These are phyloP conservation scores for Clathrospora elynae DNA, from an alignment of 2,329 filamentous ascomycete species.

Conservation along the genomic window DNA sequence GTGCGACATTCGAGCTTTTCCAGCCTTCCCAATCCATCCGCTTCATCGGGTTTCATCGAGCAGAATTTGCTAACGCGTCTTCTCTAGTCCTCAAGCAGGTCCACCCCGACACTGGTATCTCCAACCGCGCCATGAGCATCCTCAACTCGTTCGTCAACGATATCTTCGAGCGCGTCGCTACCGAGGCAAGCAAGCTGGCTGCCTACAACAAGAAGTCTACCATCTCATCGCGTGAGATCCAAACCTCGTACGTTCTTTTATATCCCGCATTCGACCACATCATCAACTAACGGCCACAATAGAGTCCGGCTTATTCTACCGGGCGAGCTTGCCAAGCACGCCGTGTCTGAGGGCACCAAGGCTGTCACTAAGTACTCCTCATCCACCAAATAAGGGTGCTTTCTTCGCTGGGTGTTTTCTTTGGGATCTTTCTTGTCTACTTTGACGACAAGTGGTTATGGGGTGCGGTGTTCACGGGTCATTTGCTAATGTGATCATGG, in stretches of 20 bases:
- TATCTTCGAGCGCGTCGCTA: constrained; percentile 99
- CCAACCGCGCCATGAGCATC: constrained; percentile 99
- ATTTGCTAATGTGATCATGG: constrained; percentile 59
- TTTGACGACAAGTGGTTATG: constrained; percentile 53
- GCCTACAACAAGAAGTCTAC: constrained; percentile 99
- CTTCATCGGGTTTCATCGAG: constrained; percentile 1
- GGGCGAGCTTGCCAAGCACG: constrained; percentile 98
- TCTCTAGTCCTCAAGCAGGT: constrained; percentile 95
- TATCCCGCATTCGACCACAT: not conserved
- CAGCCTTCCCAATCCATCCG: not conserved
- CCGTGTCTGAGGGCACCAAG: constrained; percentile 99
- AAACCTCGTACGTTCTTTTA: constrained; percentile 74
- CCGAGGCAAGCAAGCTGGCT: constrained; percentile 97
- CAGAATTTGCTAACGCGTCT: constrained; percentile 46
- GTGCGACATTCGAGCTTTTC: constrained; percentile 6
- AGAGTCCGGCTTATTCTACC: constrained; percentile 94
- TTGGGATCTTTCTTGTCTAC: constrained; percentile 59
- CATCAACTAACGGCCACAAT: constrained; percentile 34
- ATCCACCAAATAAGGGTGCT: constrained; percentile 85
- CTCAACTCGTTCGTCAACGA: constrained; percentile 99
- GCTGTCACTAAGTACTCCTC: constrained; percentile 99
- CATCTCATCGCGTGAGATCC: constrained; percentile 98
- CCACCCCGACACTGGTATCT: constrained; percentile 99
- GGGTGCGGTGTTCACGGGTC: constrained; percentile 53
- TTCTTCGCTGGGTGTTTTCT: constrained; percentile 51